phyloP scores from a whole-genome alignment of 345 rosid genomes.

The Durio zibethinus region DNA sequence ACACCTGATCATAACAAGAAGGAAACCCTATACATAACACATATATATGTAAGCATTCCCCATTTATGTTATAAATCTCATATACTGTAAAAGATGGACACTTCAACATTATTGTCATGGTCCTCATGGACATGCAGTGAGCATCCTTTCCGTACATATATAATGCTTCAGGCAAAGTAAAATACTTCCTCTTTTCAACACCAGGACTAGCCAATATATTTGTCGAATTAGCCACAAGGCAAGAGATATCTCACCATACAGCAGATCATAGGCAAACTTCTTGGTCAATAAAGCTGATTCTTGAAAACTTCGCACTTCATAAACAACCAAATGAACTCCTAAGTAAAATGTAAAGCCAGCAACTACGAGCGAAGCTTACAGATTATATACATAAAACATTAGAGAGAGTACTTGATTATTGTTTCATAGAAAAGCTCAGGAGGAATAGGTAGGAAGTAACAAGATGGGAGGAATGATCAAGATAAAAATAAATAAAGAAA shows the following conservation, averaged over 20 bases:
- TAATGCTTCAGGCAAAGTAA: no score
- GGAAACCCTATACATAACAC: no score
- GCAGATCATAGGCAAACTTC: neutral
- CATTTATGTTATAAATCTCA: neutral
- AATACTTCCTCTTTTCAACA: no score
- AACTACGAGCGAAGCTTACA: neutral
- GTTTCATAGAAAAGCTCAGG: constrained; percentile 32
- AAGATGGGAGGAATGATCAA: neutral
- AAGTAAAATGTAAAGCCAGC: neutral
- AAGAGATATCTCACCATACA: no score
- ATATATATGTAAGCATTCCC: no score
- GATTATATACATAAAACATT: neutral
- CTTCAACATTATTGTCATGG: neutral
- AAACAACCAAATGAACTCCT: neutral
- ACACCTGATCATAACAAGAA: no score
- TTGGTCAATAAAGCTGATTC: no score
- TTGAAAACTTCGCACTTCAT: neutral
- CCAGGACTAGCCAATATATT: no score
- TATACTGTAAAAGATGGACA: neutral
- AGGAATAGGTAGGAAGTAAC: constrained; percentile 21
- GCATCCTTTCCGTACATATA: no score
- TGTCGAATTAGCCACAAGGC: no score
- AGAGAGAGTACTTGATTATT: neutral
- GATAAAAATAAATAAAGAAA: neutral
- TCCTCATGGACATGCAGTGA: neutral